A percentile compares a stretch with the other conserved stretches of the same genome.
Conservation (phyloP, 495 filamentous ascomycete genomes). For the Cenococcum geophilum region DNA sequence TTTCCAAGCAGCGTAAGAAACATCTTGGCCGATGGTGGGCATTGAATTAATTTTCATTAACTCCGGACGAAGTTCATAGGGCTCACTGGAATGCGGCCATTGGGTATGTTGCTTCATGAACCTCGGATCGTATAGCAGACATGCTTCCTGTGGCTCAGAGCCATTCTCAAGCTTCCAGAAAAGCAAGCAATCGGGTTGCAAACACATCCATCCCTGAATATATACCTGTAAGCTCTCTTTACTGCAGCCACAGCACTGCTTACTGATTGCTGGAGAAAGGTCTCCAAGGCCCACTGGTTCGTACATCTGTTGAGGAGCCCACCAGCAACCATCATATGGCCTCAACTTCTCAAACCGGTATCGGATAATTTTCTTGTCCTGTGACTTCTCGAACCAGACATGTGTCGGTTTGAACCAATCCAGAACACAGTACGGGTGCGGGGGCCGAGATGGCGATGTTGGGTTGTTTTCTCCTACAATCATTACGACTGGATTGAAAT, state of each 20-base stretch:
- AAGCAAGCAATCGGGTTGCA: constrained; percentile 48
- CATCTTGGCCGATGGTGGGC: constrained; percentile 32
- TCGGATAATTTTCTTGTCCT: constrained; percentile 45
- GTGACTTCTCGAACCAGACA: constrained; percentile 61
- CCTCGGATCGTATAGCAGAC: constrained; percentile 48
- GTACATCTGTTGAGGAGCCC: constrained; percentile 43
- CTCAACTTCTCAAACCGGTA: constrained; percentile 69
- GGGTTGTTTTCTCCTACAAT: constrained; percentile 48
- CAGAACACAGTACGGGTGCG: constrained; percentile 63
- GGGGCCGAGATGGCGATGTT: constrained; percentile 48
- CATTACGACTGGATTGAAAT: constrained; percentile 35
- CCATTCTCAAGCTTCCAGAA: constrained; percentile 51
- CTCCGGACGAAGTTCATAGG: constrained; percentile 38
- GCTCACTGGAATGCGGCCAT: constrained; percentile 39
- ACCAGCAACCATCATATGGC: constrained; percentile 59
- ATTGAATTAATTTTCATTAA: constrained; percentile 40
- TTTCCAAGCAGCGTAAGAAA: constrained; percentile 44
- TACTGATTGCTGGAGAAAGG: constrained; percentile 7
- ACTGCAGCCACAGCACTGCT: constrained; percentile 42
- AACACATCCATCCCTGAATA: constrained; percentile 62
- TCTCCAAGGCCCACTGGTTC: constrained; percentile 13
- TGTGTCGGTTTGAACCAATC: constrained; percentile 67
- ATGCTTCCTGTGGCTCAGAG: constrained; percentile 19
- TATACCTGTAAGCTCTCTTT: constrained; percentile 44
- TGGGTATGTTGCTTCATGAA: constrained; percentile 50